These are phyloP conservation scores for Wallacemonas sp. DNA, from an alignment of 208 protist species.

Conservation along the genomic window DNA sequence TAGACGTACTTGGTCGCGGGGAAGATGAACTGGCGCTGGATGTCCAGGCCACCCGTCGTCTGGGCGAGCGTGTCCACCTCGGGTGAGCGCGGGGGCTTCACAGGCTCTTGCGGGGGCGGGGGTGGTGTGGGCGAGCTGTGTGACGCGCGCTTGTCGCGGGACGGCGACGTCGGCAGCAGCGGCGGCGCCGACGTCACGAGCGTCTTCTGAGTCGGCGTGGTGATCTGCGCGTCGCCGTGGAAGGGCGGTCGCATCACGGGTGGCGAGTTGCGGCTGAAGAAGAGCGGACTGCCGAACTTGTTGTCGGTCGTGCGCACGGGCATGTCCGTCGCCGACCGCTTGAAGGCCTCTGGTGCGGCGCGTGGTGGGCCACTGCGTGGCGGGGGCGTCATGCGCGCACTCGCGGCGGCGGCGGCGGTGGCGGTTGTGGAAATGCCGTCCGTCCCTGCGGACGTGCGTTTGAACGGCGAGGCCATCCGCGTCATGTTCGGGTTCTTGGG, in stretches of 20 bases:
- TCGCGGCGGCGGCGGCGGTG: background rate
- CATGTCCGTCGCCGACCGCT: conserved; percentile 5
- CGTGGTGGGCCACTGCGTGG: background rate
- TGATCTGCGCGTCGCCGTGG: background rate
- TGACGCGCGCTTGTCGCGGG: background rate
- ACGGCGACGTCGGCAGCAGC: background rate
- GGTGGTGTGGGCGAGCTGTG: background rate
- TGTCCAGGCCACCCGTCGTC: conserved; percentile 5
- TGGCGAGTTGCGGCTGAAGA: background rate
- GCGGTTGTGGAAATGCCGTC: too few relatives aligned
- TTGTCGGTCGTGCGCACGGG: background rate
- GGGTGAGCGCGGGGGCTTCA: background rate
- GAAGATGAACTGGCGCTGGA: conserved; percentile 28
- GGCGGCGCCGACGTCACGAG: background rate
- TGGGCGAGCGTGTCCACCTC: conserved; percentile 1
- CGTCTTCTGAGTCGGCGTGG: background rate
- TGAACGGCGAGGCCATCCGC: background rate
- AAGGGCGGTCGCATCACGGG: background rate
- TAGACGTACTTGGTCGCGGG: conserved; percentile 58
- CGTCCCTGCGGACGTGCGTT: background rate
- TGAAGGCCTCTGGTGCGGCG: conserved; percentile 1
- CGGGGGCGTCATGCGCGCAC: background rate
- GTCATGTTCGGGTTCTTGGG: background rate
- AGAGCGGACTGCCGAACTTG: background rate
- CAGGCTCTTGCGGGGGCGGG: background rate